These are phyloP conservation scores for Kickxella alabastrina DNA, from an alignment of 192 early-diverging fungal genomes.

Conservation along the genomic window DNA sequence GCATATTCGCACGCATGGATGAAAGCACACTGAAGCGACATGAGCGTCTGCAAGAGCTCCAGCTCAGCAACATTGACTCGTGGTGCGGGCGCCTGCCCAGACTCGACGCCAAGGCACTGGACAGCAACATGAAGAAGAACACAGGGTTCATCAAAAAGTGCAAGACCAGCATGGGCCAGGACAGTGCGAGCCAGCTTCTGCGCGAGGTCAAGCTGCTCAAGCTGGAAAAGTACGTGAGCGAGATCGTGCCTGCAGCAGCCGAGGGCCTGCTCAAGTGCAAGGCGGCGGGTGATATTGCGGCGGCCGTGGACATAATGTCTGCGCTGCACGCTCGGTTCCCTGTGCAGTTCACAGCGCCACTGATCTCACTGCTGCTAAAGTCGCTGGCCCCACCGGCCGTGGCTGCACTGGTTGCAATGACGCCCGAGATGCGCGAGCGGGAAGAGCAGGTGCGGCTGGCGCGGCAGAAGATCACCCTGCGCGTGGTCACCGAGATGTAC, in stretches of 20 bases:
- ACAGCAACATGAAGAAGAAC: constrained; percentile 98
- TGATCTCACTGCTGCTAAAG: constrained; percentile 65
- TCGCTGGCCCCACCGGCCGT: constrained; percentile 58
- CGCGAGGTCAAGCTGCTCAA: constrained; percentile 80
- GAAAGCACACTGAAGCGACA: constrained; percentile 45
- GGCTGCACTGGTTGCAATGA: constrained; percentile 58
- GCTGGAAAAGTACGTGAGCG: constrained; percentile 96
- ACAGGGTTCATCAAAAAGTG: constrained; percentile 93
- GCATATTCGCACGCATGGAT: constrained; percentile 34
- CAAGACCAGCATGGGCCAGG: constrained; percentile 67
- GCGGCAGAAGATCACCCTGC: constrained; percentile 62
- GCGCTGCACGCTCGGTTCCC: constrained; percentile 89
- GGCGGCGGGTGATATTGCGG: constrained; percentile 67
- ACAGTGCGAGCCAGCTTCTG: constrained; percentile 62
- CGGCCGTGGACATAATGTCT: constrained; percentile 76
- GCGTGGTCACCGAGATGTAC: constrained; percentile 80
- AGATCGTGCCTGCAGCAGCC: constrained; percentile 78
- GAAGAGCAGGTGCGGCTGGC: constrained; percentile 72
- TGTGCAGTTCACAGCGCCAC: constrained; percentile 65
- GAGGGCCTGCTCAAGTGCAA: constrained; percentile 73
- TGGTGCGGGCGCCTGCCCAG: constrained; percentile 24
- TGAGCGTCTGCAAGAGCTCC: constrained; percentile 31
- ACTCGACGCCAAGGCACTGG: constrained; percentile 52
- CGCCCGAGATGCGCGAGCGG: constrained; percentile 78
- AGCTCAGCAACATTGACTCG: constrained; percentile 38